Conservation (phyloP, 768 basidiomycete species). For the Pisolithus marmoratus region DNA sequence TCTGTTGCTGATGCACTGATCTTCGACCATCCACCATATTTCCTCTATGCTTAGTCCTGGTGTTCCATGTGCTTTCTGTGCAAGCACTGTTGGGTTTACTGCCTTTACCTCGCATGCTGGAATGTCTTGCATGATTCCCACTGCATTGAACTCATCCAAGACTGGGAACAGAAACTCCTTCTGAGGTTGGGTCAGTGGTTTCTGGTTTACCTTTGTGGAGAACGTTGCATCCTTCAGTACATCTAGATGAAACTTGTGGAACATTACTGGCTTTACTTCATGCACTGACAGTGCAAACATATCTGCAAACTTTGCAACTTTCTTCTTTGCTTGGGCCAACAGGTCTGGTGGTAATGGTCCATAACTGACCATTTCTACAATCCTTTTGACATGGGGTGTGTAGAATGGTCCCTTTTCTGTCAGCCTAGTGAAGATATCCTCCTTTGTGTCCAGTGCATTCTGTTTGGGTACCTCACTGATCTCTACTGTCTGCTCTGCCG, state of each 20-base stretch:
- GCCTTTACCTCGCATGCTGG: slow-evolving; percentile 9
- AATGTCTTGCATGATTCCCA: slow-evolving; percentile 21
- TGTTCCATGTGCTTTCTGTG: slow-evolving; percentile 7
- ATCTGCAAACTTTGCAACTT: slow-evolving; percentile 32
- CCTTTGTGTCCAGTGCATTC: neutral
- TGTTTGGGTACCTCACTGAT: neutral
- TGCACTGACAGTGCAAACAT: slow-evolving; percentile 34
- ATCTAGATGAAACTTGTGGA: slow-evolving; percentile 28
- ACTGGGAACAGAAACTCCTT: slow-evolving; percentile 23
- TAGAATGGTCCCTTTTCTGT: slow-evolving; percentile 11
- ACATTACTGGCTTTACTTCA: slow-evolving; percentile 32
- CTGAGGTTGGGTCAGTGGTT: slow-evolving; percentile 28
- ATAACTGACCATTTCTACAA: slow-evolving; percentile 15
- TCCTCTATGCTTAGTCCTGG: slow-evolving; percentile 6
- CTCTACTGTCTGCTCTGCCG: neutral
- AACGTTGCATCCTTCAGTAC: slow-evolving; percentile 26
- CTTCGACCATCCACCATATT: slow-evolving; percentile 3
- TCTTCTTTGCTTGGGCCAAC: slow-evolving; percentile 8
- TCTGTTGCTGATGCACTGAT: slow-evolving; percentile 6
- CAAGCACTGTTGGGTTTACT: slow-evolving; percentile 5
- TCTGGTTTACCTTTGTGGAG: slow-evolving; percentile 27
- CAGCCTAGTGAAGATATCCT: slow-evolving; percentile 9
- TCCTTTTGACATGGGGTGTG: slow-evolving; percentile 10
- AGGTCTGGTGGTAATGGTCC: slow-evolving; percentile 24
- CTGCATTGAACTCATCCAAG: slow-evolving; percentile 30